Evolutionary conservation across 2,329 filamentous ascomycete species (phyloP), one percentile per base, ranked within the genome.

Genomic region (Lasiodiplodia sp.): DNA sequence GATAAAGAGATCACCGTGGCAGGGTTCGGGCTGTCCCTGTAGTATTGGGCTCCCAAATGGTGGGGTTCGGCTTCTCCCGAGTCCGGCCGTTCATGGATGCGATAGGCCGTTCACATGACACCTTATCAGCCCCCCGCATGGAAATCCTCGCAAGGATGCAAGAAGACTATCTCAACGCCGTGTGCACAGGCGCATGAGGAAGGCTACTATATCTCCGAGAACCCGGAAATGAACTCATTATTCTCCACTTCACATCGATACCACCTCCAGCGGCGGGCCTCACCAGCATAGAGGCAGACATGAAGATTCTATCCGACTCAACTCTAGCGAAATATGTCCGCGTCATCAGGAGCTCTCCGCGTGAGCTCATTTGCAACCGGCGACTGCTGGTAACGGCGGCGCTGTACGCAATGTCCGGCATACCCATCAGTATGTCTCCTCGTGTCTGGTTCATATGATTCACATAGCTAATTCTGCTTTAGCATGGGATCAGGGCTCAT

Each of bases 401-500:
- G 8, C 31, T 72, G 28, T 72, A 72, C 40, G 71, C 71, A 25
- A 71, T 69, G 68, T 60, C 55, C 44, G 71, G 71, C 40, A 70
- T 72, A 28, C 69, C 71, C 5, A 68, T 72, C 16, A 68, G 69
- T 72, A 40, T 64, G 70, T 28, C 55, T 55, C 21, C 51, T 18
- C 40, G 34, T 64, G 10, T 28, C 51, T 53, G 51, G 3, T 11
- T 28, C 23, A 53, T 25, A 53, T 5, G 21, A 23, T 53, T 16
- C 10, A 67, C 40, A 47, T 11, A 49, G 57, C 14, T 44, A 18
- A 53, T 31, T 4, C 40, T 52, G 6, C 8, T 28, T 47, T 57
- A 77, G 78, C 74, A 40, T 80, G 75, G 77, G 76, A 78, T 57
- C 77, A 80, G 71, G 76, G 76, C 11, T 76, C 77, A 2, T 69